A percentile compares a stretch with the other conserved stretches of the same genome.
phyloP scores from a whole-genome alignment of 345 rosid species.

The Erucastrum elatum region DNA sequence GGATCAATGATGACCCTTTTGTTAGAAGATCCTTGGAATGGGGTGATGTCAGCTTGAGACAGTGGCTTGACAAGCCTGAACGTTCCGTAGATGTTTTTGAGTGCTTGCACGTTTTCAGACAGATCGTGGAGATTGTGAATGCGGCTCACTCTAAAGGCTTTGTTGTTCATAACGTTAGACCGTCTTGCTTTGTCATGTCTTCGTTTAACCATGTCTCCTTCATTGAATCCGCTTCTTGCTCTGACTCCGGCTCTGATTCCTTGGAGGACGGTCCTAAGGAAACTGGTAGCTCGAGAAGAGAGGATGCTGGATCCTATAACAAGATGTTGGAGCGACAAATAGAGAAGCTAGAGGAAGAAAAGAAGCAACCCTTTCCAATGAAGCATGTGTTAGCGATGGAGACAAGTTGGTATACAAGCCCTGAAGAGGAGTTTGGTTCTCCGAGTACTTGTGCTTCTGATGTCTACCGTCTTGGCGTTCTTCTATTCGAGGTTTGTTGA shows the following conservation, averaged over 20 bases:
- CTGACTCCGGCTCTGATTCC: conserved; percentile 95
- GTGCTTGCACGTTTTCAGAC: conserved; percentile 92
- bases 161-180: conserved; percentile 85
- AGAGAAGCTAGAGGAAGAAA: conserved; percentile 58
- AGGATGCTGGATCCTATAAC: conserved; percentile 39
- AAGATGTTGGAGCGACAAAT: conserved; percentile 41
- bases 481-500: conserved; percentile 79
- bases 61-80: conserved; percentile 88
- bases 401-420: conserved; percentile 82
- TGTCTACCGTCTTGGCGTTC: conserved; percentile 81
- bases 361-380: conserved; percentile 77
- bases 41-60: conserved; percentile 92
- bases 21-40: conserved; percentile 59
- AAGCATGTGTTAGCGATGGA: conserved; percentile 81
- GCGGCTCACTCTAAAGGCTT: conserved; percentile 90
- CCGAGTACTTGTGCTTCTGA: conserved; percentile 79
- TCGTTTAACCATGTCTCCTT: conserved; percentile 87
- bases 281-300: conserved; percentile 43
- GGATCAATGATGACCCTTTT: conserved; percentile 46
- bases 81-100: conserved; percentile 70
- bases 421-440: conserved; percentile 74
- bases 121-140: conserved; percentile 82
- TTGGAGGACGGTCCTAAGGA: conserved; percentile 54
- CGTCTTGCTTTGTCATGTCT: conserved; percentile 94
- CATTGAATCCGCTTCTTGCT: conserved; percentile 94